Percentiles rank a stretch among this genome's conserved stretches.
phyloP scores from a whole-genome alignment of 768 basidiomycete species.

The Amanita inopinata region DNA sequence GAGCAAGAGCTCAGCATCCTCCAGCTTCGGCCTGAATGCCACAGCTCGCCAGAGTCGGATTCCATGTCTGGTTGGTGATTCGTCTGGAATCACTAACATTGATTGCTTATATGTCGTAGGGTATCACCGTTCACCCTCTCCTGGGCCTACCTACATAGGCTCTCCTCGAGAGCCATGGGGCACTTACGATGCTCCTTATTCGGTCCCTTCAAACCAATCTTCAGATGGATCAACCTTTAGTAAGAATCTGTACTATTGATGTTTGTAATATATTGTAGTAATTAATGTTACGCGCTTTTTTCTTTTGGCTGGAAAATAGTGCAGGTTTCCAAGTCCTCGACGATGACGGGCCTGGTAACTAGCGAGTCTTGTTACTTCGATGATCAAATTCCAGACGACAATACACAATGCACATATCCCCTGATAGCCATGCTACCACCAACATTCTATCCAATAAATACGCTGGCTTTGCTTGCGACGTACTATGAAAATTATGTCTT shows the following conservation, averaged over 20 bases:
- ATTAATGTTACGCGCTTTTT: constrained; percentile 37
- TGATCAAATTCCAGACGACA: background rate
- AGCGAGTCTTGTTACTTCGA: background rate
- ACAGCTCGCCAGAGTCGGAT: constrained; percentile 10
- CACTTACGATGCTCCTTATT: background rate
- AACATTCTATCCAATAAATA: background rate
- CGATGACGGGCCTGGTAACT: background rate
- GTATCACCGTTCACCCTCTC: constrained; percentile 1
- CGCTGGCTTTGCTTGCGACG: background rate
- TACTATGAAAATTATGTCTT: constrained; percentile 7
- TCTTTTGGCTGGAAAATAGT: constrained; percentile 18
- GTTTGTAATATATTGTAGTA: constrained; percentile 58
- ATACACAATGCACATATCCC: background rate
- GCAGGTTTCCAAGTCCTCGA: background rate
- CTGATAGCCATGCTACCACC: background rate
- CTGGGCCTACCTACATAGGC: background rate
- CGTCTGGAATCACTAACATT: too few species aligned
- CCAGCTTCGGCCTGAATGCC: constrained; percentile 25
- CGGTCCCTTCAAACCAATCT: background rate
- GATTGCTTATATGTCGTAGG: constrained; percentile 2
- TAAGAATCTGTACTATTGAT: constrained; percentile 71
- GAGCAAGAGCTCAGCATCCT: constrained; percentile 39
- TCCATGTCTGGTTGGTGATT: constrained; percentile 9
- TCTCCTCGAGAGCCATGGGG: background rate
- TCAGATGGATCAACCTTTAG: constrained; percentile 20